Conservation (phyloP, 495 filamentous ascomycete genomes). For the Hypoxylon fragiforme region DNA sequence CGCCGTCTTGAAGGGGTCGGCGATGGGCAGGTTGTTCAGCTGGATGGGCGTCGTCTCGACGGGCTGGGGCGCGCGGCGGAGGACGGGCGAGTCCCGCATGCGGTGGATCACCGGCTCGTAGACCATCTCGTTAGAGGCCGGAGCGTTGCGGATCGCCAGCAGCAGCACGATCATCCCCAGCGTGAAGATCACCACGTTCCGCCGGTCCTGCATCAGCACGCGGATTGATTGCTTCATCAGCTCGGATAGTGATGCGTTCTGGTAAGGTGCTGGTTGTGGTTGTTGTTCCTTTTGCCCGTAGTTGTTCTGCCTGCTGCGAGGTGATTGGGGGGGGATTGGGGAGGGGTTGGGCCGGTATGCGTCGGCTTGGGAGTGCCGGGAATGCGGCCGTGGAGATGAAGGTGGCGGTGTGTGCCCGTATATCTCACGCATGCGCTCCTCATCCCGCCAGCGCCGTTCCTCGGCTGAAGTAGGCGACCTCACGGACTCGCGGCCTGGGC, state of each 20-base stretch:
- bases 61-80: slow-evolving; percentile 11
- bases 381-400: slow-evolving; percentile 11
- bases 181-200: slow-evolving; percentile 69
- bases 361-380: slow-evolving; percentile 32
- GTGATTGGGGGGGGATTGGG: slow-evolving; percentile 19
- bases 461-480: slow-evolving; percentile 15
- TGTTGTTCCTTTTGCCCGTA: slow-evolving; percentile 22
- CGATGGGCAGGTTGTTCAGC: neutral
- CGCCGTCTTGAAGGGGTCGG: neutral
- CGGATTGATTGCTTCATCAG: slow-evolving; percentile 70
- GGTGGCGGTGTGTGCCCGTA: slow-evolving; percentile 49
- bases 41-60: slow-evolving; percentile 10
- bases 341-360: slow-evolving; percentile 34
- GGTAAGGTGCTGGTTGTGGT: slow-evolving; percentile 15
- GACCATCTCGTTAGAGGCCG: slow-evolving; percentile 15
- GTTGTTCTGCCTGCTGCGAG: slow-evolving; percentile 12
- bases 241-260: slow-evolving; percentile 54
- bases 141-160: slow-evolving; percentile 47
- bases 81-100: slow-evolving; percentile 22
- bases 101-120: slow-evolving; percentile 35
- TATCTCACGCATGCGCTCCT: slow-evolving; percentile 56
- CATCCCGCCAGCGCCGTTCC: slow-evolving; percentile 47
- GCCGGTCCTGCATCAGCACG: slow-evolving; percentile 66
- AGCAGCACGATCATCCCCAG: slow-evolving; percentile 63
- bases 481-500: slow-evolving; percentile 11